Evolutionary conservation across 345 rosid species (phyloP), one percentile per base, ranked within the genome.

Genomic region (Turritis glabra): DNA sequence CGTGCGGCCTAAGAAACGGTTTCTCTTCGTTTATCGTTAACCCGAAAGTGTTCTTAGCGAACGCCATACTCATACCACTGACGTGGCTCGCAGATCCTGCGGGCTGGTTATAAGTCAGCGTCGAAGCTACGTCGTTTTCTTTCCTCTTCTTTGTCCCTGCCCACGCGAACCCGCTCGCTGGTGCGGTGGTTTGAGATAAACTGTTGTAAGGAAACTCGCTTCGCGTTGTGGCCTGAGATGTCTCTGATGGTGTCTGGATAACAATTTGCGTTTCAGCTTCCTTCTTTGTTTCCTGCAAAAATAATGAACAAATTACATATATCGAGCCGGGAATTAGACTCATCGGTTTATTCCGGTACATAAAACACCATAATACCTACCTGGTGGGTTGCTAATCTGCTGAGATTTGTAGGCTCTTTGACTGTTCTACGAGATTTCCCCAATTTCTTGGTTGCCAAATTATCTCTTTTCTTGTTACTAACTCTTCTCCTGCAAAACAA

Each of bases 161-260:
- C 92, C 89, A 84, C 19, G 90, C 81, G 23, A 84, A 85, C 46
- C 87, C 84, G 26, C 85, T 84, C 52, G 77, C 77, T 27, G 81
- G 81, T 41, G 80, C 87, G 14, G 85, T 76, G 13, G 78, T 69
- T 72, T 79, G 88, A 10, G 80, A 71, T 52, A 85, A 81, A 23
- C 64, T 78, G 50, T 77, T 73, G 73, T 75, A 69, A 5, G 77
- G 72, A 26, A 78, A 62, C 18, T 82, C 77, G 21, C 77, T 81
- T 69, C 85, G 77, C 30, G 67, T 82, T 3, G 74, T 79, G 5
- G 63, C 70, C 33, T 79, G 85, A 22, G 84, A 84, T 43, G 76
- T 47, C 48, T 82, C 83, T 18, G 87, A 81, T 32, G 71, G 78
- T 13, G 83, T 79, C 71, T 86, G 88, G 50, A 51, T 5, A 23